Base-by-base conservation (phyloP, 164 flowering plant species). In the Chloranthus sessilifolius region DNA sequence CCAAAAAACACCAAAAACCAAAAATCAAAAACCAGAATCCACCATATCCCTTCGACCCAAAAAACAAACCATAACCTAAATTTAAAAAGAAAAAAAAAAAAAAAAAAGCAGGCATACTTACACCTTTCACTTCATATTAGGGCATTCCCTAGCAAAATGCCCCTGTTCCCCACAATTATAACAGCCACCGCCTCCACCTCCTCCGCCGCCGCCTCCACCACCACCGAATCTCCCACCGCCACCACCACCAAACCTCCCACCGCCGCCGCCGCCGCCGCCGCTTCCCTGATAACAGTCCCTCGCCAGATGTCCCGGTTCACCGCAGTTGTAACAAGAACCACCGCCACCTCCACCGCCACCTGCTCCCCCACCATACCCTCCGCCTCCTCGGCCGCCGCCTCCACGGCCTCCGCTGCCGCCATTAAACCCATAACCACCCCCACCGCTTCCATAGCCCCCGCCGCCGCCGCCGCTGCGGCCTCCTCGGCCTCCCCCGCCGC, bases 351-450 rank as follows among this genome's bases (percentile, higher is more conserved):
- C 59, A 7, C 68, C 60, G 39, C 45, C 55, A 3, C 61, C 51
- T 1, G 62, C 59, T 5, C 68, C 60, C 34, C 45, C 55, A 3
- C 71, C 61, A 1, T 70, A 64, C 3, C 80, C 61, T 2, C 64
- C 63, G 2, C 67, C 62, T 0, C 80, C 66, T 15, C 56, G 52
- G 1, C 62, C 34, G 0, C 66, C 59, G 1, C 74, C 67, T 5
- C 24, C 25, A 3, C 25, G 27, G 0, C 74, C 64, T 1, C 70
- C 60, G 0, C 78, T 67, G 0, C 63, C 48, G 0, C 81, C 63
- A 7, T 72, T 64, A 2, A 70, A 42, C 0, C 73, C 61, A 1
- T 72, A 70, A 1, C 68, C 53, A 2, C 76, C 58, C 2, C 78
- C 60, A 0, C 71, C 39, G 0, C 73, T 63, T 1, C 58, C 53